These are phyloP conservation scores for Phylloporus sp. DNA, from an alignment of 768 basidiomycete species.

Conservation along the genomic window DNA sequence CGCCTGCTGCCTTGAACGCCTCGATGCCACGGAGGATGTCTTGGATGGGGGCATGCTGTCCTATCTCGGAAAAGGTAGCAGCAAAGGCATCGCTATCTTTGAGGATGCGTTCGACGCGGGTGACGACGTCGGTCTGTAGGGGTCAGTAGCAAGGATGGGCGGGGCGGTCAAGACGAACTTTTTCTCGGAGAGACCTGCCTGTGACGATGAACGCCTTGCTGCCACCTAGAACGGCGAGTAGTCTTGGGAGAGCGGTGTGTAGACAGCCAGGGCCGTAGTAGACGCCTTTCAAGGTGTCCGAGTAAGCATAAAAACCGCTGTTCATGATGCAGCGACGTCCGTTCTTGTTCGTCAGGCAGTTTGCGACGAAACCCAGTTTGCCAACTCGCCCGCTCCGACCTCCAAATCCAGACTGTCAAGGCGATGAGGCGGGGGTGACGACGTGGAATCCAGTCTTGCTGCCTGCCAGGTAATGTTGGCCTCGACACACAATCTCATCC, in stretches of 20 bases:
- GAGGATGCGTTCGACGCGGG: constrained; percentile 38
- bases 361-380: constrained; percentile 4
- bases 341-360: no score
- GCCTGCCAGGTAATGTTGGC: constrained; percentile 30
- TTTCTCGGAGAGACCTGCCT: constrained; percentile 60
- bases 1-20: constrained; percentile 48
- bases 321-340: no score
- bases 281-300: constrained; percentile 60
- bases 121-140: constrained; percentile 28
- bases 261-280: constrained; percentile 70
- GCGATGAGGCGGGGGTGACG: constrained; percentile 34
- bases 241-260: constrained; percentile 56
- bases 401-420: no score
- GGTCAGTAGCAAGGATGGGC: constrained; percentile 8
- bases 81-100: constrained; percentile 55
- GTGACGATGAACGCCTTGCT: constrained; percentile 69
- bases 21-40: constrained; percentile 56
- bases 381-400: no score
- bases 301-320: constrained; percentile 68
- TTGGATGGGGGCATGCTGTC: constrained; percentile 65
- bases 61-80: constrained; percentile 67
- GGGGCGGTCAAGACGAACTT: constrained; percentile 34
- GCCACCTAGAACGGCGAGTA: constrained; percentile 49
- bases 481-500: no score
- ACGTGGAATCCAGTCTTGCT: constrained; percentile 38